Evolutionary conservation across 2,329 filamentous ascomycete species (phyloP).

Genomic region (Venturia carpophila): DNA sequence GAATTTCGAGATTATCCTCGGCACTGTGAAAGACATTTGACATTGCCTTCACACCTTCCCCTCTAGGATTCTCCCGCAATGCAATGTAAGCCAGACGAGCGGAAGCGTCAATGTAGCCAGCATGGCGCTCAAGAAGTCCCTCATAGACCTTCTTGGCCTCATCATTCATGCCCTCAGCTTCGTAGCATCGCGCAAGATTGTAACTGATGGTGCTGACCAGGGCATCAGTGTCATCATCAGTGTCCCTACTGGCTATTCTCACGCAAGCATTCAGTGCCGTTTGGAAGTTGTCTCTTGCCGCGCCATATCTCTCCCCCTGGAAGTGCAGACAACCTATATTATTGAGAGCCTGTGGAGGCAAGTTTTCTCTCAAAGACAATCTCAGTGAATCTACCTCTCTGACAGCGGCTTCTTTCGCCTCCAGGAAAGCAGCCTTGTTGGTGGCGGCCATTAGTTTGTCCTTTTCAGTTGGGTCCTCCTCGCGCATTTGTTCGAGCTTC

Average conservation of each 20-base stretch:
- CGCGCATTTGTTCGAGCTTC: conserved; percentile 30
- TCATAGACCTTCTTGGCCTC: conserved; percentile 86
- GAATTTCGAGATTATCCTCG: conserved; percentile 79
- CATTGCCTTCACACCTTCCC: conserved; percentile 80
- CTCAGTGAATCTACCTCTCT: conserved; percentile 44
- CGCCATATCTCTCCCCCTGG: conserved; percentile 71
- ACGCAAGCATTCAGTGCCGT: conserved; percentile 84
- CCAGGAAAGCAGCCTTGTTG: conserved; percentile 41
- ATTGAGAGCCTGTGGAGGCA: conserved; percentile 88
- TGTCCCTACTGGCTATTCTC: conserved; percentile 66
- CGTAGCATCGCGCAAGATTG: conserved; percentile 89
- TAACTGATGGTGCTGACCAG: conserved; percentile 94
- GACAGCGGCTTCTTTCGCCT: conserved; percentile 24
- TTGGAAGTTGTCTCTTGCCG: conserved; percentile 82
- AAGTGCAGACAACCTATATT: conserved; percentile 97
- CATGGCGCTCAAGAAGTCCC: conserved; percentile 72
- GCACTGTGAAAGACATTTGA: conserved; percentile 79
- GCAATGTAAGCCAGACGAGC: conserved; percentile 86
- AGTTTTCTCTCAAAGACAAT: conserved; percentile 55
- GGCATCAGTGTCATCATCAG: conserved; percentile 75
- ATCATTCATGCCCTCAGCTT: conserved; percentile 67
- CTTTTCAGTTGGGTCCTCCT: conserved; percentile 30
- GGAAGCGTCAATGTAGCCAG: conserved; percentile 86
- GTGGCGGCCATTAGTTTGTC: conserved; percentile 26
- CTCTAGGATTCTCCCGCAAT: conserved; percentile 68